phyloP scores from a whole-genome alignment of 805 yeast species.

The Candida piceae region DNA sequence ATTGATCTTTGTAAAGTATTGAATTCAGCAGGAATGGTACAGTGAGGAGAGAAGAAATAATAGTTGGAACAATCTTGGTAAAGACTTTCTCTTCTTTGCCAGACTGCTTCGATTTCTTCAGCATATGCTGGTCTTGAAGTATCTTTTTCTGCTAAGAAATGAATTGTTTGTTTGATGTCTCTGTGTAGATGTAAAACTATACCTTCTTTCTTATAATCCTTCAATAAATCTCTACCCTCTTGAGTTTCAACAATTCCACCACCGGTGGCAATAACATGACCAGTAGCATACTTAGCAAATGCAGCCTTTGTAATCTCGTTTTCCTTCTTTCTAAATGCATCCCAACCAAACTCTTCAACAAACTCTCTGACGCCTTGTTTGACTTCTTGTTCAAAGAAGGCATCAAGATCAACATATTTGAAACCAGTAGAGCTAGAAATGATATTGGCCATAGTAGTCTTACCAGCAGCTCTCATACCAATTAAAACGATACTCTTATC shows the following conservation, averaged over 20 bases:
- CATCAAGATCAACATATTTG: constrained; percentile 71
- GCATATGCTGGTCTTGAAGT: constrained; percentile 83
- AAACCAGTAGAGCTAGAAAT: constrained; percentile 66
- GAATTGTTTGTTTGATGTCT: constrained; percentile 72
- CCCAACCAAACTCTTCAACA: constrained; percentile 76
- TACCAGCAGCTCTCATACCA: constrained; percentile 99
- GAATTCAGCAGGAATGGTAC: constrained; percentile 51
- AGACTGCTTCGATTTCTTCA: constrained; percentile 76
- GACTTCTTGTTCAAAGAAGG: constrained; percentile 52
- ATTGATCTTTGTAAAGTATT: constrained; percentile 54
- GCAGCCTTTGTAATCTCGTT: constrained; percentile 47
- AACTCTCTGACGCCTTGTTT: constrained; percentile 52
- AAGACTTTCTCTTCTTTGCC: constrained; percentile 76
- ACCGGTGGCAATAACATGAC: constrained; percentile 83
- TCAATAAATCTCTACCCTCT: constrained; percentile 59
- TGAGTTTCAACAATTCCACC: constrained; percentile 90
- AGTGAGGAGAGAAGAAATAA: constrained; percentile 72
- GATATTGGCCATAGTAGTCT: constrained; percentile 80
- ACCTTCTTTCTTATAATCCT: constrained; percentile 51
- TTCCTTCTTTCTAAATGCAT: constrained; percentile 72
- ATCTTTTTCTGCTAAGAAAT: constrained; percentile 65
- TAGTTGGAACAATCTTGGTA: constrained; percentile 77
- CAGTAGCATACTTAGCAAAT: constrained; percentile 35
- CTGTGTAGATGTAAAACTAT: constrained; percentile 89
- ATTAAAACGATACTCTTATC: constrained; percentile 66